Conservation (phyloP, 345 rosid genomes). For the Geranium brycei region DNA sequence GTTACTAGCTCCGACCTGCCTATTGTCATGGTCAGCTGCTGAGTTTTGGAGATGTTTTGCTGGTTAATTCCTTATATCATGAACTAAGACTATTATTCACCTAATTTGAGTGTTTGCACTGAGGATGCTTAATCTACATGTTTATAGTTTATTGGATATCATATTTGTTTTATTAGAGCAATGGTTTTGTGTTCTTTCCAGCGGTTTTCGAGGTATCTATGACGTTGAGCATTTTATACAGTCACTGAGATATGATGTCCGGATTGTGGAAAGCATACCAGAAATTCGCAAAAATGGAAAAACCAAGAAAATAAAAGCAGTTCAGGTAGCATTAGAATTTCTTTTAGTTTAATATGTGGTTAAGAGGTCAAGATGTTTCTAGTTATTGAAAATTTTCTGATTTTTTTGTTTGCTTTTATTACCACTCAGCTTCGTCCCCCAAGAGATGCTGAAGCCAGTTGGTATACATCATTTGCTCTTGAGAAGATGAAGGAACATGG, state of each 20-base stretch:
- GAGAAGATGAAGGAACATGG: constrained; percentile 85
- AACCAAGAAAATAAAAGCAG: constrained; percentile 70
- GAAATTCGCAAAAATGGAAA: constrained; percentile 82
- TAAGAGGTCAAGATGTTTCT: background rate
- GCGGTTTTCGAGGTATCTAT: constrained; percentile 93
- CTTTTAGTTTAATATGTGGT: background rate
- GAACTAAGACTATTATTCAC: background rate
- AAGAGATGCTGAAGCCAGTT: constrained; percentile 84
- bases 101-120: background rate
- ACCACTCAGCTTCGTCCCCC: constrained; percentile 63
- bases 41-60: background rate
- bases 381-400: background rate
- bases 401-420: constrained; percentile 1
- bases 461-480: constrained; percentile 77
- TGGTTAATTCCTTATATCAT: background rate
- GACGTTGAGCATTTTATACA: constrained; percentile 88
- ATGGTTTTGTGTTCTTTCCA: constrained; percentile 8
- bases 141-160: background rate
- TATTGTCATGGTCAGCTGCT: background rate
- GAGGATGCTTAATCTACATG: background rate
- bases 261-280: constrained; percentile 79
- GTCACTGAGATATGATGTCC: constrained; percentile 69
- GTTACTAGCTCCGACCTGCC: background rate
- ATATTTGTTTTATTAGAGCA: background rate
- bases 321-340: constrained; percentile 41